Conservation (phyloP, 1,284 basidiomycete species). For the Sparassis latifolia region DNA sequence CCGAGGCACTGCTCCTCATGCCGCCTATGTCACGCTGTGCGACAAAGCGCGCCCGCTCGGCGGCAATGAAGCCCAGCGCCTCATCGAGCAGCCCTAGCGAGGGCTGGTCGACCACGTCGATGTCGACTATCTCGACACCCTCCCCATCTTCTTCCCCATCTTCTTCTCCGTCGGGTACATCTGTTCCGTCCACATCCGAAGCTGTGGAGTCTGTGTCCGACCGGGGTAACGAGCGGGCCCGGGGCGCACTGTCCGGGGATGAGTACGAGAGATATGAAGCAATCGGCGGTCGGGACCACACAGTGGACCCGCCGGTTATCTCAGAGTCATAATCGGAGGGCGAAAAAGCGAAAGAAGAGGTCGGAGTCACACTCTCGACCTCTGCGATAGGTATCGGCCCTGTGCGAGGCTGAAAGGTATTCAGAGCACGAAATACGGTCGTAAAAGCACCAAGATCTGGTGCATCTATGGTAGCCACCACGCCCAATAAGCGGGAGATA, state of each 20-base stretch:
- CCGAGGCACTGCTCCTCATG: conserved; percentile 19
- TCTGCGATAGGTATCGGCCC: conserved; percentile 7
- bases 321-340: conserved; percentile 39
- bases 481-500: conserved; percentile 5
- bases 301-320: conserved; percentile 43
- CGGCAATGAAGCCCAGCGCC: conserved; percentile 59
- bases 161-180: conserved; percentile 14
- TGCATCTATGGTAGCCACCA: conserved; percentile 38
- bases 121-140: conserved; percentile 5
- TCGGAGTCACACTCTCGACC: conserved; percentile 20
- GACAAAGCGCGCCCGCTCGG: conserved; percentile 49
- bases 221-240: conserved; percentile 19
- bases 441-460: conserved; percentile 74
- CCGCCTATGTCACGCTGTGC: conserved; percentile 35
- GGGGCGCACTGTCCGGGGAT: conserved; percentile 20
- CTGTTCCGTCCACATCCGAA: conserved; percentile 17
- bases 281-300: conserved; percentile 60
- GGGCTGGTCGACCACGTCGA: conserved; percentile 30
- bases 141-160: conserved; percentile 11
- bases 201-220: conserved; percentile 25
- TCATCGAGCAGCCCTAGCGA: conserved; percentile 60
- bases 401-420: conserved; percentile 41
- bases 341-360: conserved; percentile 27
- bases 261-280: conserved; percentile 46
- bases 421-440: conserved; percentile 62